Conservation (phyloP, 139 green algal genomes). For the Klebsormidium nitens region DNA sequence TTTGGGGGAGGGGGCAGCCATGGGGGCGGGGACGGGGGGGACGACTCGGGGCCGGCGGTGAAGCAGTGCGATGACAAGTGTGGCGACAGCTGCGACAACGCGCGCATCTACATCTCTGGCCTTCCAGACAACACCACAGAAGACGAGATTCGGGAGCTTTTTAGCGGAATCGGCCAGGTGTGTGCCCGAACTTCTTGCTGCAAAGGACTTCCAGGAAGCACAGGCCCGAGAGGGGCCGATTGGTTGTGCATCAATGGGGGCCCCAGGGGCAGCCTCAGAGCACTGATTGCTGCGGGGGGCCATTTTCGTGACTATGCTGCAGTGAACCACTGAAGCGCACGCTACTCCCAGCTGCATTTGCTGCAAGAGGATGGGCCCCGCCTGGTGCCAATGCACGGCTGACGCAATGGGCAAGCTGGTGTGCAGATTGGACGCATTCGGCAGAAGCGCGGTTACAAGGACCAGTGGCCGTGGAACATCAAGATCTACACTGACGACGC, state of each 20-base stretch:
- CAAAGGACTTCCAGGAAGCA: too few relatives aligned
- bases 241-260: too few relatives aligned
- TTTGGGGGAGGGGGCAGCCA: slow-evolving; percentile 5
- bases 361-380: too few relatives aligned
- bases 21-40: slow-evolving; percentile 13
- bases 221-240: too few relatives aligned
- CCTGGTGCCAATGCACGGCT: too few relatives aligned
- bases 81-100: slow-evolving; percentile 34
- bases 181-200: too few relatives aligned
- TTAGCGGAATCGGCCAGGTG: slow-evolving; percentile 40
- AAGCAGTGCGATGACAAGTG: slow-evolving; percentile 44
- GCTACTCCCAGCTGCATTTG: too few relatives aligned
- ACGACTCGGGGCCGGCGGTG: slow-evolving; percentile 1
- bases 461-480: slow-evolving; percentile 45
- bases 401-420: too few relatives aligned
- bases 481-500: slow-evolving; percentile 41
- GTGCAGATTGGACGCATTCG: slow-evolving; percentile 38
- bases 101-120: slow-evolving; percentile 38
- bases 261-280: too few relatives aligned
- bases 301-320: too few relatives aligned
- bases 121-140: slow-evolving; percentile 29
- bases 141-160: slow-evolving; percentile 37
- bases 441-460: slow-evolving; percentile 47
- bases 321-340: too few relatives aligned
- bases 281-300: too few relatives aligned